These are phyloP conservation scores for Caryocar brasiliense DNA, from an alignment of 441 rosid genomes.

Conservation along the genomic window DNA sequence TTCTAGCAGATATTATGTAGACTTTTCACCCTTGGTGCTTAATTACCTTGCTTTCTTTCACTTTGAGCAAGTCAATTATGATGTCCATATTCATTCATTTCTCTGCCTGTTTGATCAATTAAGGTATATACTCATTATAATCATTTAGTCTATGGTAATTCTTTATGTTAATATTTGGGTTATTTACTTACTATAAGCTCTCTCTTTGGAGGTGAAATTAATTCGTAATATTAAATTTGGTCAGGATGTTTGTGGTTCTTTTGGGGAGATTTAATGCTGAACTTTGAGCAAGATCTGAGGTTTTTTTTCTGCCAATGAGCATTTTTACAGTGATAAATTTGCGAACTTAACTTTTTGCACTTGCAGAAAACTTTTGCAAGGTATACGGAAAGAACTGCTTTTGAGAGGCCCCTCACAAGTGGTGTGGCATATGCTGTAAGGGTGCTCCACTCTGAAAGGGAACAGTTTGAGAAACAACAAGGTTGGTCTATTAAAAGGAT, in stretches of 20 bases:
- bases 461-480: slow-evolving; percentile 78
- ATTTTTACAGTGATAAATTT: neutral
- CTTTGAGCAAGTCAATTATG: neutral
- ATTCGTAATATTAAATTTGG: slow-evolving; percentile 1
- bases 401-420: slow-evolving; percentile 96
- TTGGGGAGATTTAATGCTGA: slow-evolving; percentile 1
- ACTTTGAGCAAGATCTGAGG: slow-evolving; percentile 9
- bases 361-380: slow-evolving; percentile 70
- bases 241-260: slow-evolving; percentile 2
- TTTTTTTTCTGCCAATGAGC: slow-evolving; percentile 5
- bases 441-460: slow-evolving; percentile 84
- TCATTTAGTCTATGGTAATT: too few species aligned
- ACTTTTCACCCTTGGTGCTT: slow-evolving; percentile 1
- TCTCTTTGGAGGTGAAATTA: neutral
- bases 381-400: slow-evolving; percentile 87
- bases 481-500: slow-evolving; percentile 85
- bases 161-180: neutral
- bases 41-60: slow-evolving; percentile 5
- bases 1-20: slow-evolving; percentile 2
- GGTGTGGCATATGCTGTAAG: slow-evolving; percentile 92
- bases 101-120: neutral
- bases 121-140: slow-evolving; percentile 1
- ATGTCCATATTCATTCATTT: neutral
- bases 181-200: neutral
- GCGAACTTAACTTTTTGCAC: slow-evolving; percentile 29